Conservation (phyloP, 768 basidiomycete genomes). For the Tylopilus felleus region DNA sequence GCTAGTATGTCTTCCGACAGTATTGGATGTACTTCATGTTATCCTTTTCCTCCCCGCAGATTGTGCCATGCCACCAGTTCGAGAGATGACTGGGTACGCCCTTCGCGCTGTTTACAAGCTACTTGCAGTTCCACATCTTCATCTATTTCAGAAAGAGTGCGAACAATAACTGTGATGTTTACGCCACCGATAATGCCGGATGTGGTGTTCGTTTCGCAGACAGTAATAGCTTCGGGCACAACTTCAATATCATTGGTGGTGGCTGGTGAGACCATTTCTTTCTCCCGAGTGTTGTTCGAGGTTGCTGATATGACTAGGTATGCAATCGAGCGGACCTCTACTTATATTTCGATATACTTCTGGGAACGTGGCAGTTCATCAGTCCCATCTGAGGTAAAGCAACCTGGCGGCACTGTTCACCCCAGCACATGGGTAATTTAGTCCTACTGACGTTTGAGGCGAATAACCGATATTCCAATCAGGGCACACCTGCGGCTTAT, state of each 20-base stretch:
- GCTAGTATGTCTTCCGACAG: conserved; percentile 9
- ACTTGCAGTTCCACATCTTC: not conserved
- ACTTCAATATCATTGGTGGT: conserved; percentile 37
- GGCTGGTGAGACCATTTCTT: conserved; percentile 27
- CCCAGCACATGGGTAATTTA: conserved; percentile 25
- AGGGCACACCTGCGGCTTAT: conserved; percentile 18
- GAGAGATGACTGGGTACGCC: conserved; percentile 33
- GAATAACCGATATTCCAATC: not conserved
- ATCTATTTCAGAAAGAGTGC: conserved; percentile 10
- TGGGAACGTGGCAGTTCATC: conserved; percentile 37
- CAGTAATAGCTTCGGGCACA: conserved; percentile 32
- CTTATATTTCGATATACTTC: conserved; percentile 37
- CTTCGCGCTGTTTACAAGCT: not conserved
- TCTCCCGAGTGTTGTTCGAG: not conserved
- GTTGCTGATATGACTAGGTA: conserved; percentile 26
- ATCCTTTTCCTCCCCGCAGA: conserved; percentile 5
- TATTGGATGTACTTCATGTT: too few species aligned
- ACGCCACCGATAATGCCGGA: conserved; percentile 25
- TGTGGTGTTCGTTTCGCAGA: conserved; percentile 31
- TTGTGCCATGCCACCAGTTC: conserved; percentile 30
- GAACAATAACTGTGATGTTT: conserved; percentile 26
- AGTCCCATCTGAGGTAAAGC: conserved; percentile 35
- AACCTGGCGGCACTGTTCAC: conserved; percentile 19
- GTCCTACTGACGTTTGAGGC: not conserved
- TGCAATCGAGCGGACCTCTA: conserved; percentile 30